Conservation (phyloP, 2,329 filamentous ascomycete genomes). For the Boeremia lycopersici region DNA sequence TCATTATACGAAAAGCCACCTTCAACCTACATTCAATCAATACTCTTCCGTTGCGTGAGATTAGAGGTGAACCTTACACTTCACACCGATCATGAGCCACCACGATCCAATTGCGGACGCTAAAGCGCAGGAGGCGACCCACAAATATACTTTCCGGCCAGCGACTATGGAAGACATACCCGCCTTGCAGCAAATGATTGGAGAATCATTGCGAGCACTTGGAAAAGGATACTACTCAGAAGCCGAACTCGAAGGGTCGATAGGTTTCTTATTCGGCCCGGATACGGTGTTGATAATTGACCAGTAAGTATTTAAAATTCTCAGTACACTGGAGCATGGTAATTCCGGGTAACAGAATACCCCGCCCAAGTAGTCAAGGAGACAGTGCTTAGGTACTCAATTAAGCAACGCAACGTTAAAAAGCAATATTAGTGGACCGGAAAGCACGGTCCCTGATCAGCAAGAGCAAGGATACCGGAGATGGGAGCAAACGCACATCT, state of each 20-base stretch:
- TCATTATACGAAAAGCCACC: neutral
- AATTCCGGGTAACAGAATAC: too few species aligned
- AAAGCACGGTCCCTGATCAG: neutral
- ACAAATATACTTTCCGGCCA: constrained; percentile 34
- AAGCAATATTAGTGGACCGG: too few species aligned
- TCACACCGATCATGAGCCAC: neutral
- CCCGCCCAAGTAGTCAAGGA: too few species aligned
- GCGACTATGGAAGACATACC: constrained; percentile 41
- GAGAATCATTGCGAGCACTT: constrained; percentile 34
- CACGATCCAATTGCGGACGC: constrained; percentile 37
- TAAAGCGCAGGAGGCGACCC: constrained; percentile 43
- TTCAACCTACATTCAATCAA: neutral
- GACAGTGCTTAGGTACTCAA: too few species aligned
- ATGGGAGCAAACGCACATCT: neutral
- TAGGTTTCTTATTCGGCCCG: constrained; percentile 45
- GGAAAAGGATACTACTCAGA: constrained; percentile 37
- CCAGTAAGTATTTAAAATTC: constrained; percentile 17
- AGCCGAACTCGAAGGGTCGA: constrained; percentile 44
- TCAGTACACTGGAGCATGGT: neutral
- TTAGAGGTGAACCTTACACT: neutral
- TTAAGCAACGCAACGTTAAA: too few species aligned
- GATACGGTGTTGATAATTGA: constrained; percentile 43
- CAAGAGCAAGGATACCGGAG: neutral
- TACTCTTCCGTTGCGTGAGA: neutral
- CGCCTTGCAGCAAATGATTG: constrained; percentile 38